Evolutionary conservation across 345 rosid genomes (phyloP), one percentile per base, ranked within the genome.

Genomic region (Euphorbia lathyris): DNA sequence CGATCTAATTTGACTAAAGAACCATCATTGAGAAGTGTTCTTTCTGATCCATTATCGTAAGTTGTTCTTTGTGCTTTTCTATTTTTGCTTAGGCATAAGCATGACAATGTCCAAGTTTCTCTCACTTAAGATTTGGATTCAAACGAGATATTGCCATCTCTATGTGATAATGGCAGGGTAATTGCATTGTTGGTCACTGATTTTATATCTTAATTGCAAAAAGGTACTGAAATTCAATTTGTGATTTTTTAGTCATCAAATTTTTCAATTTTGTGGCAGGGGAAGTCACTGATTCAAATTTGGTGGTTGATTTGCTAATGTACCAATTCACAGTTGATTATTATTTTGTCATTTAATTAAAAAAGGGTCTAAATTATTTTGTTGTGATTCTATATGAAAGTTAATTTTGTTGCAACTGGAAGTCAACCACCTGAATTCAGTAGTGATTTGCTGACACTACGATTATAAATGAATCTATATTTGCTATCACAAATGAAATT

Each of bases 11-110:
- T 74, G 67, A 84, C 63, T 78, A 91, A 90, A 82, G 96, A 90
- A 71, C 95, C 91, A 50, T 91, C 99, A 72, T 85, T 95, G 74
- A 84, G 99, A 87, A 91, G 96, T 68, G 86, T 95, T 73, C 97
- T 95, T 71, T 95, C 99, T 17, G 99, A 95, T 82, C 90, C 97
- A 55, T 57, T 92, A 70, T 91, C 99, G 99, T 95, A 83, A 95
- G 97, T 88, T 76, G 34, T 68, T 72, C 57, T 14, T 51, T 71
- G 79, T 71, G 48, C 45, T 67, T 69, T 53, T 77, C 25, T 45
- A 36, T 19, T 55, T 70, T 65, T 47, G 12, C 50, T 2, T 47
- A 47, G 45, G 27, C 65, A 61, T 56, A 48, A 30, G 69, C 65
- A 48, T 29, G 45, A 58, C 47, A 32, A 50, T 59, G 8, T 52